phyloP scores from a whole-genome alignment of 116 monocot genomes.

The Cymodocea nodosa region DNA sequence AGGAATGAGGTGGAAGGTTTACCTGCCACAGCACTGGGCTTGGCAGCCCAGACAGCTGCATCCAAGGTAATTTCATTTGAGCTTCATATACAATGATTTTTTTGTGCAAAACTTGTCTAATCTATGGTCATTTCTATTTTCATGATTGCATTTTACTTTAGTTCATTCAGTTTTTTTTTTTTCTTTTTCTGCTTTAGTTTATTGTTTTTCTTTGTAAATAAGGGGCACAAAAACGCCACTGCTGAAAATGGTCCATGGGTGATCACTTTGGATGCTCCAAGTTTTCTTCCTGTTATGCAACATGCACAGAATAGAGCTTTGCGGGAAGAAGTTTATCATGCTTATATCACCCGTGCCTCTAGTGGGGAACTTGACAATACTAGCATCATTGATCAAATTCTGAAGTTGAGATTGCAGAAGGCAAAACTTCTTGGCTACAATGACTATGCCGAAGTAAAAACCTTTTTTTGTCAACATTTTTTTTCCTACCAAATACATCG shows the following conservation, averaged over 20 bases:
- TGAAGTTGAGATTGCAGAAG: conserved; percentile 78
- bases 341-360: conserved; percentile 67
- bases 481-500: neutral
- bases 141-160: neutral
- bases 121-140: neutral
- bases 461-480: conserved; percentile 2
- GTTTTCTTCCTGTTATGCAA: conserved; percentile 83
- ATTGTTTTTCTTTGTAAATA: conserved; percentile 5
- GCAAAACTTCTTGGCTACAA: conserved; percentile 90
- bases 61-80: conserved; percentile 48
- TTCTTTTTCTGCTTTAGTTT: neutral
- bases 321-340: conserved; percentile 91
- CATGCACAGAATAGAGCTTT: conserved; percentile 72
- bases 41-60: conserved; percentile 76
- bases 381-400: conserved; percentile 61
- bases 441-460: conserved; percentile 84
- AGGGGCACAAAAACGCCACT: conserved; percentile 96
- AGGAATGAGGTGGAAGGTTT: conserved; percentile 83
- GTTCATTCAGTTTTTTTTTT: neutral
- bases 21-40: conserved; percentile 74
- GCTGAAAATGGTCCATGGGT: conserved; percentile 96
- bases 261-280: conserved; percentile 88
- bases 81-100: neutral
- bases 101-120: neutral
- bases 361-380: conserved; percentile 83